These are phyloP conservation scores for Gastrolobium bilobum DNA, from an alignment of 306 rosid species.

Conservation along the genomic window DNA sequence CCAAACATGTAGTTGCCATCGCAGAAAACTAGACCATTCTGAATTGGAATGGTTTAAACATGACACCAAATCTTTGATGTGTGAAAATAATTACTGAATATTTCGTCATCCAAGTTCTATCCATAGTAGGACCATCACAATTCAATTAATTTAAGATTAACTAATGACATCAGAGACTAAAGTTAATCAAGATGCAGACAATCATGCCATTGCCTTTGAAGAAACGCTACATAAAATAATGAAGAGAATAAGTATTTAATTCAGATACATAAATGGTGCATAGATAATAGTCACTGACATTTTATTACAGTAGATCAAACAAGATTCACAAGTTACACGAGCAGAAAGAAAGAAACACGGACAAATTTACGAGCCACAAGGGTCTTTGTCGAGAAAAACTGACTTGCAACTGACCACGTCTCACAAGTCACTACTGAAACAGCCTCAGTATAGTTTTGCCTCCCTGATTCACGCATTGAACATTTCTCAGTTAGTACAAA, in stretches of 20 bases:
- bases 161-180: not conserved
- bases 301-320: constrained; percentile 42
- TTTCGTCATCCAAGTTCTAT: constrained; percentile 9
- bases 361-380: constrained; percentile 6
- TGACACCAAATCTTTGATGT: constrained; percentile 3
- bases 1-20: constrained; percentile 27
- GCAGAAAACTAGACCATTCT: not conserved
- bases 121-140: constrained; percentile 13
- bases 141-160: constrained; percentile 20
- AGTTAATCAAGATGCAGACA: not conserved
- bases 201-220: not conserved
- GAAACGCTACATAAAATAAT: constrained; percentile 15
- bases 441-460: constrained; percentile 37
- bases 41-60: constrained; percentile 9
- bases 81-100: constrained; percentile 17
- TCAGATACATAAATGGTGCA: constrained; percentile 12
- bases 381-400: constrained; percentile 24
- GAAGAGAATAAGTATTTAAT: not conserved
- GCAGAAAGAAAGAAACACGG: constrained; percentile 32
- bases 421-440: constrained; percentile 17
- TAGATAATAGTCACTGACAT: constrained; percentile 25
- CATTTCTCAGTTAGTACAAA: constrained; percentile 22
- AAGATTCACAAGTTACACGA: constrained; percentile 35
- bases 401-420: constrained; percentile 35
- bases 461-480: constrained; percentile 58